Base-by-base conservation (phyloP, 768 basidiomycete genomes). In the Mycena kentingensis region DNA sequence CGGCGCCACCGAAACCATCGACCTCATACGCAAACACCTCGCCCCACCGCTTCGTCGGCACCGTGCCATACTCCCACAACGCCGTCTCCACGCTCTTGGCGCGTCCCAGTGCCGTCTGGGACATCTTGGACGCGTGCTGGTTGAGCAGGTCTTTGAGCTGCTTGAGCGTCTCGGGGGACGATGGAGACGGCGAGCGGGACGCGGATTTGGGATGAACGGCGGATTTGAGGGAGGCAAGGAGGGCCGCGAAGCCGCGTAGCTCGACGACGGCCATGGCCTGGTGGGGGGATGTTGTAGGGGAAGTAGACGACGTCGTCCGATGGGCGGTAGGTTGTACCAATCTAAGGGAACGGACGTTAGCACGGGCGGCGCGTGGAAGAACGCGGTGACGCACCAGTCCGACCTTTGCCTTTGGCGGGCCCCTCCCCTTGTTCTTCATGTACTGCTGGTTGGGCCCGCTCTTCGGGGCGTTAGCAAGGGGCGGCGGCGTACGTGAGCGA, bases 21-120 rank as follows among this genome's bases (percentile, higher is more conserved):
- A 58, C 57, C 31, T 58, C 57, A 29, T 58, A 58, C 24, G 57
- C 57, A 27, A 58, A 58, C 13, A 58, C 57, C 49, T 58, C 57
- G 49, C 57, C 57, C 52, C 52, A 58, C 29, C 48, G 28, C 36
- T 58, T 58, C 11, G 57, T 58, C 35, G 54, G 24, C 22, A 58
- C 57, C 2, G 57, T 58, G 1, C 57, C 57, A 38, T 48, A 54
- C 49, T 54, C 51, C 49, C 49, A 51, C 29, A 58, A 6, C 28
- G 52, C 38, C 5, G 35, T 15, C 46, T 58, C 57, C 7, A 58
- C 57, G 22, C 4, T 52, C 16, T 31, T 44, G 7, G 57, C 52
- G 18, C 49, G 52, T 42, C 31, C n/a, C 12, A 36, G 24, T 1
- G 57, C 57, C n/a, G 24, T 13, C 2, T 21, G 7, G 18, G 35